A percentile compares a stretch with the other conserved stretches of the same genome.
Evolutionary conservation across 129 eudicot genomes (phyloP).

Genomic region (Tanacetum coccineum): DNA sequence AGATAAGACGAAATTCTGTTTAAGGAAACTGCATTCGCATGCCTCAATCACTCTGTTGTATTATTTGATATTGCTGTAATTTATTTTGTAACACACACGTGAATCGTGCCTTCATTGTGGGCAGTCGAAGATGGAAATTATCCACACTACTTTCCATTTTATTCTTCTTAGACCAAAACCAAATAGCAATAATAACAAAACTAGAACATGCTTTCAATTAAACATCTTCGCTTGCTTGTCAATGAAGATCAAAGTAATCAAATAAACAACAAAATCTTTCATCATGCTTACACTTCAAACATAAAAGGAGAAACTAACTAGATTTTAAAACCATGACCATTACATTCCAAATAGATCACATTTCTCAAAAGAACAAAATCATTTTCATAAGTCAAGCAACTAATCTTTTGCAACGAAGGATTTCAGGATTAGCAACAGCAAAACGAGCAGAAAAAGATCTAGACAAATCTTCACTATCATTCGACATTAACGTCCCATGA

Average conservation of each 20-base stretch:
- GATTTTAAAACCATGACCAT: constrained; percentile 13
- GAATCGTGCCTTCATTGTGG: too few species aligned
- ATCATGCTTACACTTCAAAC: not conserved
- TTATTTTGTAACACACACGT: too few species aligned
- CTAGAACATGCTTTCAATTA: not conserved
- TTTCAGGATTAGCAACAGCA: constrained; percentile 49
- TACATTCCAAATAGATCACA: constrained; percentile 18
- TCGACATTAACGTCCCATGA: constrained; percentile 41
- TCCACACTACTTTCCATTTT: too few species aligned
- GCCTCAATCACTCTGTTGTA: too few species aligned
- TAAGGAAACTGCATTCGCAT: too few species aligned
- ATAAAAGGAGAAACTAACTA: too few species aligned
- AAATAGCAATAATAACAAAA: too few species aligned
- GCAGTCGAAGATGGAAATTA: too few species aligned
- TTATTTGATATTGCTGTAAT: too few species aligned
- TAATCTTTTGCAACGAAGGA: constrained; percentile 21
- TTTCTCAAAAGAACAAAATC: not conserved
- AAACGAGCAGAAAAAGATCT: constrained; percentile 79
- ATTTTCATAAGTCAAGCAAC: constrained; percentile 13
- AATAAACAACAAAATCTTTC: not conserved
- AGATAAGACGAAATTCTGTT: too few species aligned
- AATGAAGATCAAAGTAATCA: not conserved
- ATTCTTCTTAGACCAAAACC: too few species aligned
- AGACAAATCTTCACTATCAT: constrained; percentile 47
- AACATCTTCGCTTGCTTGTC: constrained; percentile 12